A percentile compares a stretch with the other conserved stretches of the same genome.
phyloP scores from a whole-genome alignment of 805 yeast species.

The Ogataea paraovalis region DNA sequence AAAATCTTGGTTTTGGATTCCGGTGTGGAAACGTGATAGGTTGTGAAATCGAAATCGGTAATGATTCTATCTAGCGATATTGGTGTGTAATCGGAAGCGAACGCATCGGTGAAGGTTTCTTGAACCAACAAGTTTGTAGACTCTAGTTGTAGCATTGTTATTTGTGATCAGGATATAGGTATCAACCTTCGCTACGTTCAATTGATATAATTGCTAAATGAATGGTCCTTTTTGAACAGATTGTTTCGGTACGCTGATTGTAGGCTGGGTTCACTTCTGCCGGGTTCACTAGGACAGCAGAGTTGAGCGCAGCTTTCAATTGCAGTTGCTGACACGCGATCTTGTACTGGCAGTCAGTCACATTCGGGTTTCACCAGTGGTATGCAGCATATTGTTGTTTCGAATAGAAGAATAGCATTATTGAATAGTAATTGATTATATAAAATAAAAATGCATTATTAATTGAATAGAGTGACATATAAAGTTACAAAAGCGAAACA shows the following conservation, averaged over 20 bases:
- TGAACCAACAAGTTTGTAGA: slow-evolving; percentile 79
- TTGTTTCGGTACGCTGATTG: too few relatives aligned
- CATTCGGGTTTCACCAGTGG: too few relatives aligned
- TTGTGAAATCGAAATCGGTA: slow-evolving; percentile 94
- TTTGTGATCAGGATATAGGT: background rate
- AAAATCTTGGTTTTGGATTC: slow-evolving; percentile 62
- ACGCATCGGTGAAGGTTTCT: slow-evolving; percentile 72
- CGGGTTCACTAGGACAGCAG: too few relatives aligned
- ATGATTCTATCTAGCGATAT: slow-evolving; percentile 75
- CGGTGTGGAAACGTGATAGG: slow-evolving; percentile 89
- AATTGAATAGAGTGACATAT: background rate
- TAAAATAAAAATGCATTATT: background rate
- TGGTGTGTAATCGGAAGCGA: slow-evolving; percentile 45
- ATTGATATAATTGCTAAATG: background rate
- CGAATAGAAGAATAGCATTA: background rate
- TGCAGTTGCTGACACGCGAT: background rate
- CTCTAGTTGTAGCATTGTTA: slow-evolving; percentile 78
- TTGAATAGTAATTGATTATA: background rate
- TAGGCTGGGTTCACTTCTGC: too few relatives aligned
- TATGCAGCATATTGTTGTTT: too few relatives aligned
- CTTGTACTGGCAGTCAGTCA: background rate
- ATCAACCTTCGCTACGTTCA: background rate
- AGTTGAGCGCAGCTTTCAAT: background rate
- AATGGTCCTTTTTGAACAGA: background rate
- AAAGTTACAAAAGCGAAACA: background rate